phyloP scores from a whole-genome alignment of 129 eudicot genomes.

The Ambrosia trifida region DNA sequence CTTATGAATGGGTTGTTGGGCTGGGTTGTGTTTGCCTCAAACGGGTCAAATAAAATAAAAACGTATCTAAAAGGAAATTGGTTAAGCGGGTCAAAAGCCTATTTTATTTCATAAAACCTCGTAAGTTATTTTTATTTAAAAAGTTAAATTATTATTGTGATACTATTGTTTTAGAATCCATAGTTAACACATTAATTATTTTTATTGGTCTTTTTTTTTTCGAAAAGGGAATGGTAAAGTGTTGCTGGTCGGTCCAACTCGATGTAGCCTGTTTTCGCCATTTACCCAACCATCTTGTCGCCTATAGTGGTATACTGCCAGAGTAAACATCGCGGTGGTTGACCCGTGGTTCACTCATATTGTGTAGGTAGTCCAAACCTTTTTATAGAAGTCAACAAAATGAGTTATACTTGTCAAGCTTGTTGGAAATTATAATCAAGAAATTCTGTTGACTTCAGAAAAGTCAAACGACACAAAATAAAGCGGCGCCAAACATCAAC shows the following conservation, averaged over 20 bases:
- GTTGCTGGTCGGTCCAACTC: background rate
- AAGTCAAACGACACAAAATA: too few species aligned
- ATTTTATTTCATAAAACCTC: background rate
- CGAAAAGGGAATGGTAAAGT: background rate
- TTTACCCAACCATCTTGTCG: slow-evolving; percentile 12
- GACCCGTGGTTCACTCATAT: slow-evolving; percentile 73
- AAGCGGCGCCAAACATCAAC: too few species aligned
- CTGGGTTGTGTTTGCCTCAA: background rate
- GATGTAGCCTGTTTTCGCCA: background rate
- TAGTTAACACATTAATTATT: background rate
- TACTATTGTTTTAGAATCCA: background rate
- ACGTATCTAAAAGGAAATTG: background rate
- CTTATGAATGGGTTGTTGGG: slow-evolving; percentile 8
- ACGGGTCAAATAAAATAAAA: background rate
- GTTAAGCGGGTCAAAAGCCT: background rate
- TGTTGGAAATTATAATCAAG: too few species aligned
- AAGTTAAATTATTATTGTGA: background rate
- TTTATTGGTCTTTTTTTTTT: background rate
- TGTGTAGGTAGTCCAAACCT: slow-evolving; percentile 94
- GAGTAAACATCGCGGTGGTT: slow-evolving; percentile 93
- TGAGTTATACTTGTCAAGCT: slow-evolving; percentile 23
- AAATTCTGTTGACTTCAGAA: too few species aligned
- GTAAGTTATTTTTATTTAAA: background rate
- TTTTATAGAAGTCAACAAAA: slow-evolving; percentile 29
- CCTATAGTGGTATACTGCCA: slow-evolving; percentile 59